Base-by-base conservation (phyloP, 2,329 filamentous ascomycete genomes). In the Aspergillus sp. region DNA sequence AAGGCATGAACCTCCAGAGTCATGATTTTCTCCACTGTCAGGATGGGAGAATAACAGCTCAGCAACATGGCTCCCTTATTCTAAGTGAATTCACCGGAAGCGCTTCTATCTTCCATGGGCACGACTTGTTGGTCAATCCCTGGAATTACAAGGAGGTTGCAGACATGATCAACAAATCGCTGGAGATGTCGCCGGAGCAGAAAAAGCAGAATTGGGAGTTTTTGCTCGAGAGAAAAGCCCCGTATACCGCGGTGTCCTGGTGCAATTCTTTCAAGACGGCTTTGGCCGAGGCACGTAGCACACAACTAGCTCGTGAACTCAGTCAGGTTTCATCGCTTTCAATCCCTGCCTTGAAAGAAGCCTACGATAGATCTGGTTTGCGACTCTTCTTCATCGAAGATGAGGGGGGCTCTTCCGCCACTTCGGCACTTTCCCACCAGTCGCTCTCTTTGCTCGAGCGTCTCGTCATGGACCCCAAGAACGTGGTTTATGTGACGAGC, bases 1-100 rank as follows among this genome's bases (percentile, higher is more conserved):
- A 97, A 74, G 94, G 94, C 65, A 97, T 97, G 94, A 97, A 97
- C 72, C 79, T 98, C 54, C 96, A 93, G 0, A 92, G 90, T 5
- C 94, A 97, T 72, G 94, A 98, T 71, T 98, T 91, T 69, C 84
- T 97, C 39, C 90, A 91, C 65, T 97, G 92, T 71, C 94, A 98
- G 73, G 94, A 97, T 69, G 92, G 92, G 46, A 84, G 84, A 63
- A 79, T 85, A 57, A 78, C 81, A 2, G 80, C 87, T 49, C 92
- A 92, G 78, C 92, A 90, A 76, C 86, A 95, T 70, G 91, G 91
- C 2, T 92, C 92, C 1, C 82, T 98, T 32, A 96, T 98, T 62
- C 79, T 97, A 57, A 96, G 91, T 63, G 94, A 98, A 73, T 98
- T 98, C 71, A 96, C 93, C 1, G 94, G 94, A 18, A 96, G 92